phyloP scores from a whole-genome alignment of 2,329 filamentous ascomycete species.

The Cladosporium halotolerans region DNA sequence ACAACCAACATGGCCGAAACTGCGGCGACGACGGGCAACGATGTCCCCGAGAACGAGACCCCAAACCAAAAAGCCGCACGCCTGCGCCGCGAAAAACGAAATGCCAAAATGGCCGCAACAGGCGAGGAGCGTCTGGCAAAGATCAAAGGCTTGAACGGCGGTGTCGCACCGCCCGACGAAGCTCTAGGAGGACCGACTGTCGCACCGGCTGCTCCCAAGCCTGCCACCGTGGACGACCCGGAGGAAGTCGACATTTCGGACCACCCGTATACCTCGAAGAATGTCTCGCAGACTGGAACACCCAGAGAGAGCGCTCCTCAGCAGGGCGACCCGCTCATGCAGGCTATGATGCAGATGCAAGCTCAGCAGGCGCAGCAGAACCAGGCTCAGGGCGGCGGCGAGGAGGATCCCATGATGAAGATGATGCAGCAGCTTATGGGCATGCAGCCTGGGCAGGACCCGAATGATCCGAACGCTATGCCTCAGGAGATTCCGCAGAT shows the following conservation, averaged over 20 bases:
- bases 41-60: conserved; percentile 30
- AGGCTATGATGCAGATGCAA: conserved; percentile 28
- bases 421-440: conserved; percentile 71
- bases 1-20: conserved; percentile 25
- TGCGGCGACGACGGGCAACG: conserved; percentile 19
- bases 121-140: conserved; percentile 64
- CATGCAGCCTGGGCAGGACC: conserved; percentile 28
- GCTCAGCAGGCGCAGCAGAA: conserved; percentile 16
- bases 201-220: conserved; percentile 23
- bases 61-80: conserved; percentile 55
- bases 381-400: conserved; percentile 11
- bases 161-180: conserved; percentile 28
- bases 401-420: conserved; percentile 63
- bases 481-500: conserved; percentile 38
- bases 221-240: conserved; percentile 52
- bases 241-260: conserved; percentile 75
- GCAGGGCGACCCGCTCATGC: conserved; percentile 22
- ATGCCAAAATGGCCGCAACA: conserved; percentile 70
- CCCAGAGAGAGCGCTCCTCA: conserved; percentile 10
- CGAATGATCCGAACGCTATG: conserved; percentile 28
- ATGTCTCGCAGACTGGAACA: conserved; percentile 16
- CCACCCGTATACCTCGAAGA: conserved; percentile 30
- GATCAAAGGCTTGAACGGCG: conserved; percentile 63
- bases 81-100: conserved; percentile 69
- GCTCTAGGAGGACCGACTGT: conserved; percentile 23